Evolutionary conservation across 257 asterid species (phyloP), one percentile per base, ranked within the genome.

Genomic region (Przewalskia tangutica): DNA sequence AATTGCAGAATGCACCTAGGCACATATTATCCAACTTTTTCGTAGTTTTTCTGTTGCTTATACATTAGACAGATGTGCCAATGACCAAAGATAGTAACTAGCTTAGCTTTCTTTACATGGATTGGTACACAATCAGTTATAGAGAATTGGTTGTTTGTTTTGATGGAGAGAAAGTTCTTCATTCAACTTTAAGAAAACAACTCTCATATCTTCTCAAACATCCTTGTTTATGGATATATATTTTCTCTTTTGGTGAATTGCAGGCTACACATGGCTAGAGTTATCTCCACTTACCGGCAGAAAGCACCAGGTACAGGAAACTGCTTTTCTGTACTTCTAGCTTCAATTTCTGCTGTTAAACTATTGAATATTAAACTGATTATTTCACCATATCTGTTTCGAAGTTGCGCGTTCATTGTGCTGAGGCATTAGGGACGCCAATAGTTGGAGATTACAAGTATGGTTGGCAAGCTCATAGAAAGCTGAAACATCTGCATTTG

Each of bases 371-470:
- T 8, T 13, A 23, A 34, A 32, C 77, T 81, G 40, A 68, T 46
- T 48, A 27, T 56, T 71, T n/a, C 53, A 42, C 34, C 27, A 50
- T 77, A 51, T 84, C 66, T 32, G 53, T 32, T 56, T 63, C 13
- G 85, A 77, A 94, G 98, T 94, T 95, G 46, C 97, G 98, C 2
- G 99, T 94, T 83, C 98, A 95, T 85, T 92, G 99, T 79, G 98
- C 99, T 3, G 97, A 95, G 85, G 97, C 92, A 59, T 82, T 95
- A 95, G 97, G 99, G 77, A 95, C 97, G n/a, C 99, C 99, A 3
- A 95, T 95, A 83, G 93, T 94, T 27, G 98, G 99, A 83, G 99
- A 95, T 84, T 95, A 90, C 89, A 94, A 90, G 87, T 95, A 95
- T 18, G 99, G 99, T 59, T 88, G 99, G 94, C 96, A 91, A 89